Evolutionary conservation across 257 asterid species (phyloP).

Genomic region (Henckelia pumila): DNA sequence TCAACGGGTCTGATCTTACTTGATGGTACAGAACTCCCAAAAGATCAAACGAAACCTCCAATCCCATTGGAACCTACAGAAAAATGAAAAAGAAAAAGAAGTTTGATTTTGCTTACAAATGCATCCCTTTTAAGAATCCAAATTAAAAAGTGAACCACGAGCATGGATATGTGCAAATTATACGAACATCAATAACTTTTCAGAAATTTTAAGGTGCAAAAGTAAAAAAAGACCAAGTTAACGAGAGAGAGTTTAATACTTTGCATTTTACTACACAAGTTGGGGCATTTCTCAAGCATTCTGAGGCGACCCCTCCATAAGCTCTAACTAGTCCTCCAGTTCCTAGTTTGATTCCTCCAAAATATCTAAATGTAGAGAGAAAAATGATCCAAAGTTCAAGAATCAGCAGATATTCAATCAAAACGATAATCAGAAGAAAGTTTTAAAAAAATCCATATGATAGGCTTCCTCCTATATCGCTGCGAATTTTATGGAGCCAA

Average conservation of each 20-base stretch:
- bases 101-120: constrained; percentile 15
- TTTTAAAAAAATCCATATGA: constrained; percentile 5
- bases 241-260: constrained; percentile 32
- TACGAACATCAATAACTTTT: background rate
- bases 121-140: background rate
- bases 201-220: background rate
- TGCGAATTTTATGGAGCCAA: background rate
- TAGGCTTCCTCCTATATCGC: background rate
- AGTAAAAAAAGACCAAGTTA: background rate
- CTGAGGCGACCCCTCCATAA: constrained; percentile 90
- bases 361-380: constrained; percentile 45
- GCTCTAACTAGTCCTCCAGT: constrained; percentile 99
- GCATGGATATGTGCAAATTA: constrained; percentile 2
- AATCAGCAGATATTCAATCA: background rate
- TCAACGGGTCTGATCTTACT: constrained; percentile 37
- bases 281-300: constrained; percentile 79
- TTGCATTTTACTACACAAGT: constrained; percentile 75
- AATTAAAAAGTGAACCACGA: constrained; percentile 1
- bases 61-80: constrained; percentile 76
- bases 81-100: background rate
- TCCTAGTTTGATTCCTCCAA: constrained; percentile 96
- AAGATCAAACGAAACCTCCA: constrained; percentile 78
- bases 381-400: background rate
- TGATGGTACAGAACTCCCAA: constrained; percentile 87
- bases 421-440: background rate